A percentile compares a stretch with the other conserved stretches of the same genome.
These are phyloP conservation scores for Amanita muscaria DNA, from an alignment of 768 basidiomycete genomes.

Conservation along the genomic window DNA sequence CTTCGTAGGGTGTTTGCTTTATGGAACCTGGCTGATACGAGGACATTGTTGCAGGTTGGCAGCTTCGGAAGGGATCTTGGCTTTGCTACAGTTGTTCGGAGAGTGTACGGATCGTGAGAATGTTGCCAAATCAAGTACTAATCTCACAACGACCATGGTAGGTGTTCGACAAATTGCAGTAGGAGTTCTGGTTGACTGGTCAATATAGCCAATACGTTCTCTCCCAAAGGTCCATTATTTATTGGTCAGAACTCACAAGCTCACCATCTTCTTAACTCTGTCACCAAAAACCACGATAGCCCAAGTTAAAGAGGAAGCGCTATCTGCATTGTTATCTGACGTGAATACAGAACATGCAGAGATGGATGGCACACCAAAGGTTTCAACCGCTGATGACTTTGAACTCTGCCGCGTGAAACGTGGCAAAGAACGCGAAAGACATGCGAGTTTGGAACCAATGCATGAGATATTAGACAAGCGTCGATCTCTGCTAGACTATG, in stretches of 20 bases:
- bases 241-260: slow-evolving; percentile 65
- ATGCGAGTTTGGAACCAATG: slow-evolving; percentile 13
- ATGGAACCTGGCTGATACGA: slow-evolving; percentile 41
- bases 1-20: slow-evolving; percentile 43
- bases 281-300: slow-evolving; percentile 45
- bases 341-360: slow-evolving; percentile 26
- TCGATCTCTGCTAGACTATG: slow-evolving; percentile 37
- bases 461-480: slow-evolving; percentile 45
- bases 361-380: slow-evolving; percentile 26
- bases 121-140: too few species aligned
- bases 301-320: slow-evolving; percentile 52
- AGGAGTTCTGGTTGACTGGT: neutral
- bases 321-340: slow-evolving; percentile 49
- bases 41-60: slow-evolving; percentile 35
- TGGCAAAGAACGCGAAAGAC: slow-evolving; percentile 42
- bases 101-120: too few species aligned
- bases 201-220: slow-evolving; percentile 35
- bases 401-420: slow-evolving; percentile 51
- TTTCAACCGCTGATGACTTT: slow-evolving; percentile 40
- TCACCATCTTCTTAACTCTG: slow-evolving; percentile 53
- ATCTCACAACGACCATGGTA: neutral
- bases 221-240: slow-evolving; percentile 60
- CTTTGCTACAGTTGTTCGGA: too few species aligned
- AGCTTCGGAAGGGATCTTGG: too few species aligned
- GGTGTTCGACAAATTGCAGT: neutral